These are phyloP conservation scores for Yarrowia sp. DNA, from an alignment of 805 yeast species.

Conservation along the genomic window DNA sequence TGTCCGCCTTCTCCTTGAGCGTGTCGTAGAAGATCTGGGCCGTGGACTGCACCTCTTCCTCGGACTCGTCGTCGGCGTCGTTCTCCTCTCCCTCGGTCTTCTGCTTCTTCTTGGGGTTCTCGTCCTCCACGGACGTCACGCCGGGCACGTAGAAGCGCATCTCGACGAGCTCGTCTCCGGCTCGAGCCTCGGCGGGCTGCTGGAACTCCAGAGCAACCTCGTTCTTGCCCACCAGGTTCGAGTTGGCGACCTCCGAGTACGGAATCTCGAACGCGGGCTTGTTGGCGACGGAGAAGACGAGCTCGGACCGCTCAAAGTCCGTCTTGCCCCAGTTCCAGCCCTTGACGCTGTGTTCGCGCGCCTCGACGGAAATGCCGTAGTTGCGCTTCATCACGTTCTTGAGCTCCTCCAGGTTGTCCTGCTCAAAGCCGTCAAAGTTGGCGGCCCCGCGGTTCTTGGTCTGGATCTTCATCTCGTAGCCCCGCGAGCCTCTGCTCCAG, in stretches of 20 bases:
- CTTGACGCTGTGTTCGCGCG: conserved; percentile 84
- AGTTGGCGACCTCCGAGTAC: conserved; percentile 71
- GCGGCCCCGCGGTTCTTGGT: conserved; percentile 86
- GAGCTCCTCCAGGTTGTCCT: conserved; percentile 70
- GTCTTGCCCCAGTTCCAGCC: conserved; percentile 99
- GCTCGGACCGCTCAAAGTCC: conserved; percentile 87
- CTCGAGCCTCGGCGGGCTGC: conserved; percentile 48
- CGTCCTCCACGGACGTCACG: conserved; percentile 46
- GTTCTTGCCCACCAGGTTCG: conserved; percentile 85
- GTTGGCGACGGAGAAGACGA: conserved; percentile 79
- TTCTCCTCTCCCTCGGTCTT: conserved; percentile 31
- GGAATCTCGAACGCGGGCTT: conserved; percentile 92
- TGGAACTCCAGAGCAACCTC: conserved; percentile 87
- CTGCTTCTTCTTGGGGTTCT: conserved; percentile 37
- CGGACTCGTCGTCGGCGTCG: conserved; percentile 42
- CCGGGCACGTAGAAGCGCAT: conserved; percentile 93
- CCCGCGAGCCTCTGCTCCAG: conserved; percentile 95
- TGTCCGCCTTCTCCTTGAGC: conserved; percentile 86
- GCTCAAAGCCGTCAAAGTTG: conserved; percentile 87
- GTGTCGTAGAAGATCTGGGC: conserved; percentile 88
- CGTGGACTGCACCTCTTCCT: conserved; percentile 54
- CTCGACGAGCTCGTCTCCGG: conserved; percentile 96
- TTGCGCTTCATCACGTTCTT: conserved; percentile 80
- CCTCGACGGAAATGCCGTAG: conserved; percentile 71
- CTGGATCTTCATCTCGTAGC: conserved; percentile 83